Conservation (phyloP, 2,329 filamentous ascomycete genomes). For the Truncatella angustata region DNA sequence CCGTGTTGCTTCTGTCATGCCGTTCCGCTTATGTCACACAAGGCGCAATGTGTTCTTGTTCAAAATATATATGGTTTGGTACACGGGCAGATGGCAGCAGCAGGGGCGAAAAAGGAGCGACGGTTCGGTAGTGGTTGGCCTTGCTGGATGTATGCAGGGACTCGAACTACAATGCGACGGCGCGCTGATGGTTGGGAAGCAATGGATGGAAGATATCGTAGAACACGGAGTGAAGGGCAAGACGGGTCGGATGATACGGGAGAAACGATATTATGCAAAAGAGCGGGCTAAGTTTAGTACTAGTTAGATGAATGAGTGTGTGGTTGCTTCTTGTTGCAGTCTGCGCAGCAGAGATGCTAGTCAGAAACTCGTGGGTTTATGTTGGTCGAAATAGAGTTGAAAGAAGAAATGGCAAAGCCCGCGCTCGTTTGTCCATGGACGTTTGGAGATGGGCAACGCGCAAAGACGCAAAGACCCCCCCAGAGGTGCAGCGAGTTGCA, state of each 20-base stretch:
- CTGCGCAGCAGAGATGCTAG: constrained; percentile 6
- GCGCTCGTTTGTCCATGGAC: not conserved
- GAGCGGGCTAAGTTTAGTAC: not conserved
- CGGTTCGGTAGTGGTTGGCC: not conserved
- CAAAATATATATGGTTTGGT: not conserved
- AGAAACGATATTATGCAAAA: not conserved
- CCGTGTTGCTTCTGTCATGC: too few species aligned
- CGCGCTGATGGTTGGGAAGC: too few species aligned
- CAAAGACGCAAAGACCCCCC: not conserved
- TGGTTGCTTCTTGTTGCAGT: not conserved
- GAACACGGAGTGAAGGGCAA: not conserved
- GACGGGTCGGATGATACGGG: not conserved
- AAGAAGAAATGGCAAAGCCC: not conserved
- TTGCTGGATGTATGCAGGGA: not conserved
- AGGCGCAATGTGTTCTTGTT: too few species aligned
- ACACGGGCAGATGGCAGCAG: not conserved
- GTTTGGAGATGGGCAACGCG: not conserved
- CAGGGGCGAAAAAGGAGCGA: not conserved
- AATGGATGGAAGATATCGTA: too few species aligned
- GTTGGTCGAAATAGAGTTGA: too few species aligned
- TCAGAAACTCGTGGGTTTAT: not conserved
- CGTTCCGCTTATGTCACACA: too few species aligned
- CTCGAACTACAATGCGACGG: not conserved
- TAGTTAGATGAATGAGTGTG: not conserved
- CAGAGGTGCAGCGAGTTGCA: not conserved